A percentile compares a stretch with the other conserved stretches of the same genome.
phyloP scores from a whole-genome alignment of 352 stramenopile species.

The Globisporangium heterothallicum region DNA sequence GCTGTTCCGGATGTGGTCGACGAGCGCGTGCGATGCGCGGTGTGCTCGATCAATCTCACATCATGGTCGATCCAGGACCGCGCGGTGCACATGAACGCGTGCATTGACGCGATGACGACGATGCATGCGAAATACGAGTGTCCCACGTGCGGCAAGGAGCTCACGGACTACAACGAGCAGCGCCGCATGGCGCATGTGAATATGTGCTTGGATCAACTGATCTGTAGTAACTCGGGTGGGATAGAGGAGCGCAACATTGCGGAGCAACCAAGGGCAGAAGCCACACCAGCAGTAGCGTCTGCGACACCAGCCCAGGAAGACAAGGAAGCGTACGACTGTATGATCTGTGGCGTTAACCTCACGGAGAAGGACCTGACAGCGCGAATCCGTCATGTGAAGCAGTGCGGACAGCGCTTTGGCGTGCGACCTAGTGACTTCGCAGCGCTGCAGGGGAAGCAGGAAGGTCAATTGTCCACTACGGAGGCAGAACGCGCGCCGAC shows the following conservation, averaged over 20 bases:
- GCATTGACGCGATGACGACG: constrained; percentile 39
- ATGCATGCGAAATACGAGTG: constrained; percentile 36
- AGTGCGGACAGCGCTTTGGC: constrained; percentile 64
- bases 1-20: background rate
- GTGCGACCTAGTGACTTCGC: constrained; percentile 46
- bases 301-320: background rate
- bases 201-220: constrained; percentile 45
- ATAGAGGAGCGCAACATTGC: background rate
- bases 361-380: constrained; percentile 25
- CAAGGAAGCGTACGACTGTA: constrained; percentile 36
- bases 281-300: background rate
- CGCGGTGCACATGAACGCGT: constrained; percentile 69
- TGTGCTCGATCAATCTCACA: constrained; percentile 64
- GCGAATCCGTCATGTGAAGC: constrained; percentile 78
- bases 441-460: constrained; percentile 13
- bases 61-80: constrained; percentile 38
- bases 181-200: constrained; percentile 65
- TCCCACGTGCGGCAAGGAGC: constrained; percentile 44
- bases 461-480: background rate
- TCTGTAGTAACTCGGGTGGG: constrained; percentile 8
- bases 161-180: constrained; percentile 65
- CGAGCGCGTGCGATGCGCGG: constrained; percentile 31
- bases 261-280: background rate
- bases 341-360: constrained; percentile 62
- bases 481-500: background rate